Conservation (phyloP, 73 alveolate species). For the Paramecium biaurelia region DNA sequence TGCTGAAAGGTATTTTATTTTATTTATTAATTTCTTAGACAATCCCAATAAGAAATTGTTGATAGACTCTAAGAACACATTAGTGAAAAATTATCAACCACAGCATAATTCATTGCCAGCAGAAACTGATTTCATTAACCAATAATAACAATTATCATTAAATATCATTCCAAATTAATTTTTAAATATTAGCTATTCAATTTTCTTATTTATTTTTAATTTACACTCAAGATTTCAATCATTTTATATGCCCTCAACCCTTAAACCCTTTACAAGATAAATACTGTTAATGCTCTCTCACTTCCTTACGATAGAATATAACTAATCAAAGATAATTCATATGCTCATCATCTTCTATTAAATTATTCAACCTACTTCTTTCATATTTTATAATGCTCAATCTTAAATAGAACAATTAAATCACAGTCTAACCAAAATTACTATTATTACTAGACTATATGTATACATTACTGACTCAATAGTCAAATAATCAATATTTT, state of each 20-base stretch:
- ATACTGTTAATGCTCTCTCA: not conserved
- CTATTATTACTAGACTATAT: not conserved
- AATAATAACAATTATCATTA: not conserved
- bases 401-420: not conserved
- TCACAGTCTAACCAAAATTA: not conserved
- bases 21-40: not conserved
- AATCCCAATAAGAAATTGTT: conserved; percentile 1
- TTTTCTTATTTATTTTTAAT: not conserved
- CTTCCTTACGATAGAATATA: not conserved
- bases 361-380: not conserved
- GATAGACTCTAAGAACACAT: conserved; percentile 59
- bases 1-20: conserved; percentile 19
- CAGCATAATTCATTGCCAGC: conserved; percentile 45
- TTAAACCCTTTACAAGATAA: not conserved
- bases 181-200: not conserved
- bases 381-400: not conserved
- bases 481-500: not conserved
- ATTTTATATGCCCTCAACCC: not conserved
- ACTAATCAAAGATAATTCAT: not conserved
- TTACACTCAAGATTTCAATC: not conserved
- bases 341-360: not conserved
- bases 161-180: not conserved
- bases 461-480: not conserved
- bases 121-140: conserved; percentile 39
- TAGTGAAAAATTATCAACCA: conserved; percentile 36